phyloP scores from a whole-genome alignment of 345 rosid genomes.

The Arabidopsis arenosa region DNA sequence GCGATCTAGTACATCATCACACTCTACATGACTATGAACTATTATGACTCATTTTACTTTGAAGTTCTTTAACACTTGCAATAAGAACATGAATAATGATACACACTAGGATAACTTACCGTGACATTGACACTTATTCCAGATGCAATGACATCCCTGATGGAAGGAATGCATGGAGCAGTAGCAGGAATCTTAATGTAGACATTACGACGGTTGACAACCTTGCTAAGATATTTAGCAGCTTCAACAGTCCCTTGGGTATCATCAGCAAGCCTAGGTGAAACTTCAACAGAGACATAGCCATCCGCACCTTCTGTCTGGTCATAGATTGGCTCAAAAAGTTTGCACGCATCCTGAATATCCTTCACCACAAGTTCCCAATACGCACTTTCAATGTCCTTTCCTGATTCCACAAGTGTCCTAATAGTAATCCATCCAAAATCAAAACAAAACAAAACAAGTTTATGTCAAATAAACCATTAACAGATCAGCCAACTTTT shows the following conservation, averaged over 20 bases:
- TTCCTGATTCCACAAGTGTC: conserved; percentile 89
- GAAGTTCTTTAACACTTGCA: background rate
- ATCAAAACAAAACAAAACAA: background rate
- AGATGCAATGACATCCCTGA: conserved; percentile 85
- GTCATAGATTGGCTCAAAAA: conserved; percentile 92
- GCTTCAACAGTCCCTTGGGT: conserved; percentile 88
- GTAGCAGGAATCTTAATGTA: conserved; percentile 99
- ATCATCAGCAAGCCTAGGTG: conserved; percentile 94
- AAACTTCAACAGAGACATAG: conserved; percentile 97
- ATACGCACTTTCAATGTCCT: conserved; percentile 84
- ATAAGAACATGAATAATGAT: conserved; percentile 10
- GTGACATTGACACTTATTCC: conserved; percentile 98
- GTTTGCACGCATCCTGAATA: conserved; percentile 97
- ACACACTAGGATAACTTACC: conserved; percentile 52
- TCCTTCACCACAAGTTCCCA: conserved; percentile 99
- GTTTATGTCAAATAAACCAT: background rate
- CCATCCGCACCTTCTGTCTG: conserved; percentile 94
- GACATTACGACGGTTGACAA: conserved; percentile 81
- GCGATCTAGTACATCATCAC: conserved; percentile 18
- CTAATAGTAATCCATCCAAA: conserved; percentile 45
- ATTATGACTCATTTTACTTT: background rate
- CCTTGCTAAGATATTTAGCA: conserved; percentile 86
- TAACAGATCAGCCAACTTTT: background rate
- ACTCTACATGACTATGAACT: background rate
- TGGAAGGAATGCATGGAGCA: conserved; percentile 83